phyloP scores from a whole-genome alignment of 495 filamentous ascomycete genomes.

The Podospora conica region DNA sequence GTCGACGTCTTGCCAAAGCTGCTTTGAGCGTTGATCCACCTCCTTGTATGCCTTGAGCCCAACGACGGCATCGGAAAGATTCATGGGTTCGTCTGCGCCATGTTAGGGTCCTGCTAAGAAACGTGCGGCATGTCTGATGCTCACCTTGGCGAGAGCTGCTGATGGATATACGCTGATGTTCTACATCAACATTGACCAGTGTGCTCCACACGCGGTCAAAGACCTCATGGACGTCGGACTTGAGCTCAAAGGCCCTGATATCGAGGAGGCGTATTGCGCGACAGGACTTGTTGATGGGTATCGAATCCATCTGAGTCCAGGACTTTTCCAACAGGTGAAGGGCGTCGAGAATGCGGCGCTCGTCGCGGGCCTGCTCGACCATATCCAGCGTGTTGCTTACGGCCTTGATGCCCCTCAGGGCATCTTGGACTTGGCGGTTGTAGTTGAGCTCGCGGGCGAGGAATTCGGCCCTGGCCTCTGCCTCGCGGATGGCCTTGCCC shows the following conservation, averaged over 20 bases:
- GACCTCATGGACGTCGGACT: conserved; percentile 51
- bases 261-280: conserved; percentile 43
- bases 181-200: conserved; percentile 50
- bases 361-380: conserved; percentile 44
- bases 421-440: conserved; percentile 59
- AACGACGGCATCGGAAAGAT: conserved; percentile 40
- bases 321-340: conserved; percentile 46
- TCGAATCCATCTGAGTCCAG: conserved; percentile 38
- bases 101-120: conserved; percentile 20
- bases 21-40: conserved; percentile 42
- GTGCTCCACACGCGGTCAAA: conserved; percentile 51
- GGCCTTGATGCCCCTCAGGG: conserved; percentile 53
- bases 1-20: conserved; percentile 49
- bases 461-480: conserved; percentile 61
- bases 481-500: conserved; percentile 54
- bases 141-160: conserved; percentile 37
- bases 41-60: conserved; percentile 47
- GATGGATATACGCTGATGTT: conserved; percentile 44
- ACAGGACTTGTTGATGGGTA: conserved; percentile 41
- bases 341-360: conserved; percentile 45
- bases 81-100: conserved; percentile 41
- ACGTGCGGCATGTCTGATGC: neutral
- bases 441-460: conserved; percentile 70
- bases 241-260: conserved; percentile 47
- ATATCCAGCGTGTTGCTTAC: conserved; percentile 47